Evolutionary conservation across 2,329 filamentous ascomycete genomes (phyloP).

Genomic region (Penicillium palitans): DNA sequence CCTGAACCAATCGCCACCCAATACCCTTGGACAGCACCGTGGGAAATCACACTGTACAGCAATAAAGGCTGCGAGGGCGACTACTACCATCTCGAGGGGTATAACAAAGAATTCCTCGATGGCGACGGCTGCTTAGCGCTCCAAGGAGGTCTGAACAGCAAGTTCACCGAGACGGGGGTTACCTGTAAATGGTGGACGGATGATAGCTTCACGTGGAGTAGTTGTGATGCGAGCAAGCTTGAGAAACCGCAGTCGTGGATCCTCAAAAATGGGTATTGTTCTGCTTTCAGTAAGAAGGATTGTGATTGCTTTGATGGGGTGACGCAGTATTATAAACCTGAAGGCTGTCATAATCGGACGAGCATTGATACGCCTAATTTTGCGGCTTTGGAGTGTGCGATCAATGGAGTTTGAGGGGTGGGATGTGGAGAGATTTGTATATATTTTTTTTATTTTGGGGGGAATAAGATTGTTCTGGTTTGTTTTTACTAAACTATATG

Average conservation of each 20-base stretch:
- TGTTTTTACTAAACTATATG: neutral
- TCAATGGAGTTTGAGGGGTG: neutral
- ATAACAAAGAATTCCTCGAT: neutral
- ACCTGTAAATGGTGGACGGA: conserved; percentile 13
- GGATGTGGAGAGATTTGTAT: neutral
- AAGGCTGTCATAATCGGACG: neutral
- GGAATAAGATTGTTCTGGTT: neutral
- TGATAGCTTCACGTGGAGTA: conserved; percentile 1
- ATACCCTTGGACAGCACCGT: neutral
- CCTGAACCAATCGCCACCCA: neutral
- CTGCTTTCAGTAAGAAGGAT: neutral
- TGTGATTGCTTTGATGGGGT: conserved; percentile 2
- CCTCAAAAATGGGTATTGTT: conserved; percentile 11
- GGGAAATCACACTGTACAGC: conserved; percentile 3
- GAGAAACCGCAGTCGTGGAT: conserved; percentile 10
- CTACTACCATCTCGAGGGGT: conserved; percentile 4
- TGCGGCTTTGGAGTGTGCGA: neutral
- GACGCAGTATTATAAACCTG: neutral
- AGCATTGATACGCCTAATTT: neutral
- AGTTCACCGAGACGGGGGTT: neutral
- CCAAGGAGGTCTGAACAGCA: neutral
- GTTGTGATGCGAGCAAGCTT: conserved; percentile 8
- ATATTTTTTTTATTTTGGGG: neutral
- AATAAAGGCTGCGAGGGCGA: neutral
- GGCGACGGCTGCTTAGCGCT: conserved; percentile 3